phyloP scores from a whole-genome alignment of 192 early-diverging fungal genomes.

The Backusella tarrabulga region DNA sequence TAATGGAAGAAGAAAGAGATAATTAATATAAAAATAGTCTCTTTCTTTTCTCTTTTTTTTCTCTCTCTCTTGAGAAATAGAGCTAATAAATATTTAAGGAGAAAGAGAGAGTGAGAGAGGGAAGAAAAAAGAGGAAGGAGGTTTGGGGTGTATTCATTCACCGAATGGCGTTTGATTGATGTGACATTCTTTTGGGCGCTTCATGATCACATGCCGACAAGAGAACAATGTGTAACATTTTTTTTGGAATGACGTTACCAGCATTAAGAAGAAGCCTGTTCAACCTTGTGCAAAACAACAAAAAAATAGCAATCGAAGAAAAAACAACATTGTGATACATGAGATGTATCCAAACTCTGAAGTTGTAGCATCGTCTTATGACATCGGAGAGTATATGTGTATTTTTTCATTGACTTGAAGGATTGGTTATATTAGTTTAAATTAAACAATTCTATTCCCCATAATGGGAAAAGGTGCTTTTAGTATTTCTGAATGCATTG shows the following conservation, averaged over 20 bases:
- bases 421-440: neutral
- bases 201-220: neutral
- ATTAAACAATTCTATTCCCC: neutral
- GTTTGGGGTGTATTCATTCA: neutral
- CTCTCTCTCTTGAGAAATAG: neutral
- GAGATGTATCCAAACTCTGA: neutral
- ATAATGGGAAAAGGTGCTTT: neutral
- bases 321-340: neutral
- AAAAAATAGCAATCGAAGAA: neutral
- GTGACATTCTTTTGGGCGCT: conserved; percentile 9
- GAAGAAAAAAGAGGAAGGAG: neutral
- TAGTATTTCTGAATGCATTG: neutral
- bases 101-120: neutral
- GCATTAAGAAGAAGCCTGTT: neutral
- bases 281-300: neutral
- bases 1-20: neutral
- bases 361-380: neutral
- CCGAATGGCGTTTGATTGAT: neutral
- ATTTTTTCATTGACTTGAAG: neutral
- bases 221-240: neutral
- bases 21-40: neutral
- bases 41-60: neutral
- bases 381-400: neutral
- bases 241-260: neutral
- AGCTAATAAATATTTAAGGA: neutral